Evolutionary conservation across 2,329 filamentous ascomycete species (phyloP).

Genomic region (Madurella fahalii): DNA sequence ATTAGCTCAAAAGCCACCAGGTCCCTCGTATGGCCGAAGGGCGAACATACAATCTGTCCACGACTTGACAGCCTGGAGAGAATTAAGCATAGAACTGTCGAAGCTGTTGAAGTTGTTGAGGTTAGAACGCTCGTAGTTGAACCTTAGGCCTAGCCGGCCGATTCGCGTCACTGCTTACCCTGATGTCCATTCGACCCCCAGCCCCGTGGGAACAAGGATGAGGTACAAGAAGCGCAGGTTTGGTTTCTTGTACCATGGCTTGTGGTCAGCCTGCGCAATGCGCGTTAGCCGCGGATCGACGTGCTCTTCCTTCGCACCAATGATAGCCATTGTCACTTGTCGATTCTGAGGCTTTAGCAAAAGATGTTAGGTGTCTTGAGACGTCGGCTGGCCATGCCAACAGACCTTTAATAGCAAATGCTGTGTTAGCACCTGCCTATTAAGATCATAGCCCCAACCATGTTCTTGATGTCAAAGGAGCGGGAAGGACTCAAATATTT

Average conservation of each 20-base stretch:
- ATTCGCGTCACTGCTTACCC: constrained; percentile 7
- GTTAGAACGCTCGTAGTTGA: no score
- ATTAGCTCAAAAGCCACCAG: not conserved
- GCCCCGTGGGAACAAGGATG: constrained; percentile 36
- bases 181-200: constrained; percentile 43
- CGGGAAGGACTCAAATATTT: not conserved
- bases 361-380: not conserved
- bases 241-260: constrained; percentile 39
- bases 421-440: not conserved
- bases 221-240: constrained; percentile 38
- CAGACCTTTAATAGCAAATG: not conserved
- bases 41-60: constrained; percentile 35
- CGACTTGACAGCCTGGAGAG: constrained; percentile 37
- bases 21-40: not conserved
- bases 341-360: not conserved
- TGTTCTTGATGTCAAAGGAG: not conserved
- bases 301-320: constrained; percentile 34
- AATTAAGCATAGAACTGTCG: constrained; percentile 43
- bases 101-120: constrained; percentile 24
- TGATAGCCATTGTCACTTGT: constrained; percentile 26
- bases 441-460: not conserved
- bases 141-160: no score
- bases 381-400: not conserved
- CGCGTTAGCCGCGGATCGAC: constrained; percentile 33
- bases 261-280: constrained; percentile 35